Conservation (phyloP, 2,329 filamentous ascomycete species). For the Aurifilum marmelostoma region DNA sequence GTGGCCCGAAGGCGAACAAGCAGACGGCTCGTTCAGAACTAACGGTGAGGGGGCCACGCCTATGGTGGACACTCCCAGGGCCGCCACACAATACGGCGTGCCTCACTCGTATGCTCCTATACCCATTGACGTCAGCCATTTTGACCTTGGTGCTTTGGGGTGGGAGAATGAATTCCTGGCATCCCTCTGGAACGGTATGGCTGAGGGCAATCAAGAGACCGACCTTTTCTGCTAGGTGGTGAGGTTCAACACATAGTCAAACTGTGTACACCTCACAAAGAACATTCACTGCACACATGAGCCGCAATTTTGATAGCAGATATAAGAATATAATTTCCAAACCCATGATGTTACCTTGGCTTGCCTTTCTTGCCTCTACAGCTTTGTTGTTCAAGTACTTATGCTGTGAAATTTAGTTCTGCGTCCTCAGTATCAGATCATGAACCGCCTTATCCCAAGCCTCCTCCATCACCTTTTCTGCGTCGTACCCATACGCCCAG, state of each 20-base stretch:
- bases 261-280: not conserved
- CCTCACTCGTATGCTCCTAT: conserved; percentile 20
- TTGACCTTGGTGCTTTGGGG: conserved; percentile 22
- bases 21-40: not conserved
- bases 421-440: not conserved
- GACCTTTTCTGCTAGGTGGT: conserved; percentile 21
- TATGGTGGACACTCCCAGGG: not conserved
- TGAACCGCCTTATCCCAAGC: conserved; percentile 32
- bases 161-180: conserved; percentile 24
- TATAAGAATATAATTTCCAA: not conserved
- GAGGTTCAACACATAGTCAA: not conserved
- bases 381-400: too few relatives aligned
- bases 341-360: not conserved
- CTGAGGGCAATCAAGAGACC: conserved; percentile 17
- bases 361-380: not conserved
- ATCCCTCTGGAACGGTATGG: conserved; percentile 13
- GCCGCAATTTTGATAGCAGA: not conserved
- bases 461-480: conserved; percentile 42
- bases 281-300: not conserved
- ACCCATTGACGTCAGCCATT: conserved; percentile 21
- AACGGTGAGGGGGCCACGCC: not conserved
- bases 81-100: conserved; percentile 7
- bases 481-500: conserved; percentile 55
- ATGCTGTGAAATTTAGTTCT: not conserved
- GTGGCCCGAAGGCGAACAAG: conserved; percentile 4